These are phyloP conservation scores for Neobulgaria alba DNA, from an alignment of 2,329 filamentous ascomycete genomes.

Conservation along the genomic window DNA sequence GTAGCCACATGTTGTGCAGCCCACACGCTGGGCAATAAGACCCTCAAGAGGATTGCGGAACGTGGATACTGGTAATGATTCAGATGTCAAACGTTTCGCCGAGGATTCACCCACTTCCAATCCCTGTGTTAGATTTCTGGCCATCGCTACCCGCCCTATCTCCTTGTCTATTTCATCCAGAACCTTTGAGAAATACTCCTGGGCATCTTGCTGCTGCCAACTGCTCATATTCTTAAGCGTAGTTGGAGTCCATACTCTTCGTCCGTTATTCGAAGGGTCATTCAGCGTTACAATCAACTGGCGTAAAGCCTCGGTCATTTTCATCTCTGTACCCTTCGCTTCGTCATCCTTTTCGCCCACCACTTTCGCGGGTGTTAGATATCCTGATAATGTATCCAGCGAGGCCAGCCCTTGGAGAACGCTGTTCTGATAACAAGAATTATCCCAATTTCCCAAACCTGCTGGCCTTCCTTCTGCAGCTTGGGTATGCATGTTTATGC, in stretches of 20 bases:
- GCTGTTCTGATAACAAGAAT: constrained; percentile 97
- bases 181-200: constrained; percentile 92
- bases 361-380: constrained; percentile 44
- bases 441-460: constrained; percentile 85
- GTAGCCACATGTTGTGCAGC: constrained; percentile 76
- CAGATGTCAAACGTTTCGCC: neutral
- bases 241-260: constrained; percentile 71
- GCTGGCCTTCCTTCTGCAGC: constrained; percentile 39
- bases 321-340: constrained; percentile 17
- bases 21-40: constrained; percentile 77
- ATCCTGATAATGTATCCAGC: constrained; percentile 58
- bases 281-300: constrained; percentile 64
- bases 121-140: constrained; percentile 13
- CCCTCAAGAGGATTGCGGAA: constrained; percentile 78
- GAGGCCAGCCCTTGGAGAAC: constrained; percentile 80
- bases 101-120: constrained; percentile 18
- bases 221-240: constrained; percentile 88
- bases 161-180: constrained; percentile 79
- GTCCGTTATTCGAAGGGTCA: constrained; percentile 60
- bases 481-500: constrained; percentile 28
- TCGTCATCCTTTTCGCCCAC: constrained; percentile 19
- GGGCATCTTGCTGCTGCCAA: constrained; percentile 93
- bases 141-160: constrained; percentile 41
- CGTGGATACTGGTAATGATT: constrained; percentile 11
- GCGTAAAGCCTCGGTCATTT: constrained; percentile 30